A percentile compares a stretch with the other conserved stretches of the same genome.
Evolutionary conservation across 177 flowering plant genomes (phyloP).

Genomic region (Vitis hybrid): DNA sequence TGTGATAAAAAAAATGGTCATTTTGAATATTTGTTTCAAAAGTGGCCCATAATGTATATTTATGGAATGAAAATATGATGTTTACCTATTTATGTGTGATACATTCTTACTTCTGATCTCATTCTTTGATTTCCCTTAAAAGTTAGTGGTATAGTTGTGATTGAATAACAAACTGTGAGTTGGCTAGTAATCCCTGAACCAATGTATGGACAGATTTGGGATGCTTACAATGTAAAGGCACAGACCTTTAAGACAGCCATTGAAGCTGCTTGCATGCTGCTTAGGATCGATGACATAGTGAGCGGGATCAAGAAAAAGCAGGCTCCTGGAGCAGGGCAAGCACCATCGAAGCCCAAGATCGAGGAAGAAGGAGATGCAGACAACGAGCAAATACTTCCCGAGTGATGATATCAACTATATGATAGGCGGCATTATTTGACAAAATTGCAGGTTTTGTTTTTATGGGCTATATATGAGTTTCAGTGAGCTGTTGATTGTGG

Average conservation of each 20-base stretch:
- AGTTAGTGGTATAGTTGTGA: too few species aligned
- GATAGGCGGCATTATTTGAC: not conserved
- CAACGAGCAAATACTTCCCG: constrained; percentile 80
- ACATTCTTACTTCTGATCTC: too few species aligned
- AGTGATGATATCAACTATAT: constrained; percentile 28
- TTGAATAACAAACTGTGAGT: too few species aligned
- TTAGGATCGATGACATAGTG: constrained; percentile 95
- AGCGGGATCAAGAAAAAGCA: constrained; percentile 97
- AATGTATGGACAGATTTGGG: constrained; percentile 70
- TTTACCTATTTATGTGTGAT: too few species aligned
- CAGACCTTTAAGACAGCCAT: constrained; percentile 97
- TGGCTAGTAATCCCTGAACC: not conserved
- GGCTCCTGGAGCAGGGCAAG: constrained; percentile 66
- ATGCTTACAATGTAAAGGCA: constrained; percentile 90
- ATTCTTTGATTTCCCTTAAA: too few species aligned
- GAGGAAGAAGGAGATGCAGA: constrained; percentile 94
- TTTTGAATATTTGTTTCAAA: too few species aligned
- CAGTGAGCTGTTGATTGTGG: not conserved
- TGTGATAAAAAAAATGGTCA: too few species aligned
- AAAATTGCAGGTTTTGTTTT: too few species aligned
- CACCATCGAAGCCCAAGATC: constrained; percentile 65
- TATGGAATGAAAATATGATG: too few species aligned
- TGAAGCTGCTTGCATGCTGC: constrained; percentile 97
- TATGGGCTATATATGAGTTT: not conserved
- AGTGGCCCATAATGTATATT: too few species aligned